Evolutionary conservation across 495 filamentous ascomycete species (phyloP).

Genomic region (Podospora pseudopauciseta): DNA sequence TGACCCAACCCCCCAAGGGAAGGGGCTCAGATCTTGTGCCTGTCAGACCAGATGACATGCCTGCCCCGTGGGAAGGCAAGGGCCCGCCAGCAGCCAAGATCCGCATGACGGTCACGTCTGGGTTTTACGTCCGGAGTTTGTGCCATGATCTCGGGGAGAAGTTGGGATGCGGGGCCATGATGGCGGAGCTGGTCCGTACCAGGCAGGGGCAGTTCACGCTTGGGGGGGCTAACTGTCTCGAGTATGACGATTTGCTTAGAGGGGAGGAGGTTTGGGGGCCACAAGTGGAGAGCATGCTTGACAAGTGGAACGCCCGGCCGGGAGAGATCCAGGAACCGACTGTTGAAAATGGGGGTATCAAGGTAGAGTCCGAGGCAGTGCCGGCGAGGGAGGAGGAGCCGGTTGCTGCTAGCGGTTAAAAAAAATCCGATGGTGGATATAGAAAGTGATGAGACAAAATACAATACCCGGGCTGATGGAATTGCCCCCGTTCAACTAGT

Average conservation of each 20-base stretch:
- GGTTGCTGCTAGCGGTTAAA: background rate
- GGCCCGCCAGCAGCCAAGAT: slow-evolving; percentile 72
- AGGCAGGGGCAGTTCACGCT: slow-evolving; percentile 78
- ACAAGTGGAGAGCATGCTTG: slow-evolving; percentile 61
- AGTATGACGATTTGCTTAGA: slow-evolving; percentile 73
- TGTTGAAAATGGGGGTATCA: background rate
- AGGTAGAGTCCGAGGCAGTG: background rate
- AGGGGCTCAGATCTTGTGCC: slow-evolving; percentile 37
- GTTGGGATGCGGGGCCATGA: slow-evolving; percentile 74
- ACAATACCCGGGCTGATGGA: background rate
- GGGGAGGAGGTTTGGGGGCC: slow-evolving; percentile 83
- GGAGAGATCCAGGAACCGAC: slow-evolving; percentile 1
- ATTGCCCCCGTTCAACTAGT: background rate
- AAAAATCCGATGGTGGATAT: background rate
- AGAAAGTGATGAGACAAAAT: background rate
- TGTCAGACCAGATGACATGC: slow-evolving; percentile 30
- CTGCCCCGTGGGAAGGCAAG: slow-evolving; percentile 44
- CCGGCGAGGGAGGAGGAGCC: slow-evolving; percentile 4
- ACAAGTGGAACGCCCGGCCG: slow-evolving; percentile 21
- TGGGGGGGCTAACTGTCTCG: slow-evolving; percentile 62
- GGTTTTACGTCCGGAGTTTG: slow-evolving; percentile 94
- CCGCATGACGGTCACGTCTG: slow-evolving; percentile 87
- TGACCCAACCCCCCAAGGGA: slow-evolving; percentile 24
- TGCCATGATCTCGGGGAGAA: slow-evolving; percentile 88
- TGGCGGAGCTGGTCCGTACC: slow-evolving; percentile 78